Evolutionary conservation across 2,329 filamentous ascomycete genomes (phyloP).

Genomic region (Colletotrichum sojae): DNA sequence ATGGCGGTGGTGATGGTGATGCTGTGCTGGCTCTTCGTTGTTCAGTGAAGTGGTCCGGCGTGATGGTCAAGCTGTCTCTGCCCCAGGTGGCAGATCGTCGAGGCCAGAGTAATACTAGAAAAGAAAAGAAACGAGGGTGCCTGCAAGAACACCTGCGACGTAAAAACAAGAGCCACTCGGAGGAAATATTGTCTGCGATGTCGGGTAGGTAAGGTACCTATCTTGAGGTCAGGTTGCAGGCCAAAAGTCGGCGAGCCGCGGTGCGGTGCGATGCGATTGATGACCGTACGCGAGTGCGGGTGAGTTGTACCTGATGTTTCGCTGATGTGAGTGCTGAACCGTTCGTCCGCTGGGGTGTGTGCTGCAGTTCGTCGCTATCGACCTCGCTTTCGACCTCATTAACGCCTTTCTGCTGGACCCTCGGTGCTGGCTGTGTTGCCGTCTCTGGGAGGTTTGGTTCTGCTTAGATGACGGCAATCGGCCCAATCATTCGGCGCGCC

Average conservation of each 20-base stretch:
- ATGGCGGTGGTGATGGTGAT: neutral
- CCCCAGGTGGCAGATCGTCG: constrained; percentile 22
- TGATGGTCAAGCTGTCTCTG: constrained; percentile 10
- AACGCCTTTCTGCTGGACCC: neutral
- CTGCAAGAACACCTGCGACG: neutral
- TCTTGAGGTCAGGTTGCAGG: neutral
- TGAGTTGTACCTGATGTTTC: neutral
- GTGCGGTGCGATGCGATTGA: constrained; percentile 17
- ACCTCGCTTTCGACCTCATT: no score
- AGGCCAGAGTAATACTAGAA: neutral
- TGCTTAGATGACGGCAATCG: constrained; percentile 25
- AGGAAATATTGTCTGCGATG: neutral
- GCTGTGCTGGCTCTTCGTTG: neutral
- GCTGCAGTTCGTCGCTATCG: no score
- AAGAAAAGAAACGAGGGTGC: constrained; percentile 3
- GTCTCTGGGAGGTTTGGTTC: constrained; percentile 18
- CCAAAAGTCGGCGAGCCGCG: neutral
- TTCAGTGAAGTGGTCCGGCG: neutral
- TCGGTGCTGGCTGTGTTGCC: constrained; percentile 2
- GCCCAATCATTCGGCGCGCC: constrained; percentile 33
- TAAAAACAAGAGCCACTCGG: neutral
- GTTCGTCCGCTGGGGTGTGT: neutral
- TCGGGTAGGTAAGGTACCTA: neutral
- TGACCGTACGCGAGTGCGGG: constrained; percentile 8
- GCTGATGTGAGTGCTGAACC: constrained; percentile 1